Evolutionary conservation across 768 basidiomycete genomes (phyloP).

Genomic region (Suillus brevipes): DNA sequence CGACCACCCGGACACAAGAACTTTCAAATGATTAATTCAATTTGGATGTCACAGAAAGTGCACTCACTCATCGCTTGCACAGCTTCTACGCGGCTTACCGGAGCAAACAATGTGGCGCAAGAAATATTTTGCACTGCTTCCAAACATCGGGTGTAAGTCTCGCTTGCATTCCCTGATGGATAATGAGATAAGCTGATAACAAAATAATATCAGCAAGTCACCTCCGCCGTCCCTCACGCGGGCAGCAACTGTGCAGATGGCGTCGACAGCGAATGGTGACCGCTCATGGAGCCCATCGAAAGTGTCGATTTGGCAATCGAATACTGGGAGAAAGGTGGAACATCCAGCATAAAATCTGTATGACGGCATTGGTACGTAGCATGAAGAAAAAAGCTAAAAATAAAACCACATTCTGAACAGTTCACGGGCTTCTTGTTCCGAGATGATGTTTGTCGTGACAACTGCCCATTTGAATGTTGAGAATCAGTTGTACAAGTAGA

Average conservation of each 20-base stretch:
- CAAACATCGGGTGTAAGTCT: slow-evolving; percentile 67
- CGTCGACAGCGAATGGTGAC: slow-evolving; percentile 91
- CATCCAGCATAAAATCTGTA: slow-evolving; percentile 89
- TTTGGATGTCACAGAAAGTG: not conserved
- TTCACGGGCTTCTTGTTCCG: slow-evolving; percentile 82
- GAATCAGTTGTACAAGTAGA: slow-evolving; percentile 3
- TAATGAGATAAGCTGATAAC: slow-evolving; percentile 13
- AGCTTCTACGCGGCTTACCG: slow-evolving; percentile 81
- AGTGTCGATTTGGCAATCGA: slow-evolving; percentile 80
- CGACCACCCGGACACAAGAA: slow-evolving; percentile 91
- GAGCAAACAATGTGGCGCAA: slow-evolving; percentile 82
- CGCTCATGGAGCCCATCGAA: slow-evolving; percentile 84
- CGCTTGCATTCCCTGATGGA: slow-evolving; percentile 65
- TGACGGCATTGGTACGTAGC: slow-evolving; percentile 16
- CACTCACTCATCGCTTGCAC: slow-evolving; percentile 89
- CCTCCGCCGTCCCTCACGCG: slow-evolving; percentile 90
- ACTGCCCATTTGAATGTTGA: slow-evolving; percentile 43
- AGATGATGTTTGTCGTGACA: slow-evolving; percentile 79
- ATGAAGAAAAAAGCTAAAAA: not conserved
- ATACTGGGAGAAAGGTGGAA: slow-evolving; percentile 86
- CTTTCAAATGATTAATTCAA: slow-evolving; percentile 37
- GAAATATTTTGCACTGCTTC: slow-evolving; percentile 88
- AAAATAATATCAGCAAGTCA: slow-evolving; percentile 25
- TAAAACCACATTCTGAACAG: slow-evolving; percentile 72
- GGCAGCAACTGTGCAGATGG: slow-evolving; percentile 92